Conservation (phyloP, 176 grass and related monocot species). For the bread wheat (Triticum aestivum) region DNA sequence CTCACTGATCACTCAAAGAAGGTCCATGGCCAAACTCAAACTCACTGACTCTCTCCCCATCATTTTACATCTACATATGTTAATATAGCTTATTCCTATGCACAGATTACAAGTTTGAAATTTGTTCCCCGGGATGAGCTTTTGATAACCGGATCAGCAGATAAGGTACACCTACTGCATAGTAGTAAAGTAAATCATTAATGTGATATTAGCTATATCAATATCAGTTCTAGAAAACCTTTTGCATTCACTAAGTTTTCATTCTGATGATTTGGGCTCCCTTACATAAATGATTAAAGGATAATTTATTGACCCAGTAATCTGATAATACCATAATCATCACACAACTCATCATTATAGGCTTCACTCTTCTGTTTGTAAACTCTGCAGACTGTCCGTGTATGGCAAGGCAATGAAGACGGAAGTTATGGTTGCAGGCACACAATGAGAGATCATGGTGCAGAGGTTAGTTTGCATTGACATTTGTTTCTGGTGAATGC, state of each 20-base stretch:
- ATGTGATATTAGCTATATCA: background rate
- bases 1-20: slow-evolving; percentile 95
- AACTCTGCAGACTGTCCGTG: slow-evolving; percentile 81
- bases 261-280: background rate
- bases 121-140: slow-evolving; percentile 78
- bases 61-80: background rate
- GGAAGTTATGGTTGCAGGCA: slow-evolving; percentile 70
- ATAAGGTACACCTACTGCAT: slow-evolving; percentile 61
- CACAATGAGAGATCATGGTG: slow-evolving; percentile 78
- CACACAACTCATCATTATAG: background rate
- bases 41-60: background rate
- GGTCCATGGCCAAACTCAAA: slow-evolving; percentile 31
- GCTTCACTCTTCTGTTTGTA: slow-evolving; percentile 39
- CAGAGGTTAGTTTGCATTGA: slow-evolving; percentile 58
- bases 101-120: slow-evolving; percentile 88
- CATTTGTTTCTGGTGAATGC: background rate
- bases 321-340: background rate
- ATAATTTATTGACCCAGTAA: background rate
- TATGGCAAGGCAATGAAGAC: slow-evolving; percentile 87
- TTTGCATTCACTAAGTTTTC: background rate
- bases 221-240: background rate
- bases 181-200: background rate
- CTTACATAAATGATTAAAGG: background rate
- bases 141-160: slow-evolving; percentile 81
- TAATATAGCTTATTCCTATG: slow-evolving; percentile 16